Evolutionary conservation across 2,329 filamentous ascomycete species (phyloP).

Genomic region (Akanthomyces muscarius): DNA sequence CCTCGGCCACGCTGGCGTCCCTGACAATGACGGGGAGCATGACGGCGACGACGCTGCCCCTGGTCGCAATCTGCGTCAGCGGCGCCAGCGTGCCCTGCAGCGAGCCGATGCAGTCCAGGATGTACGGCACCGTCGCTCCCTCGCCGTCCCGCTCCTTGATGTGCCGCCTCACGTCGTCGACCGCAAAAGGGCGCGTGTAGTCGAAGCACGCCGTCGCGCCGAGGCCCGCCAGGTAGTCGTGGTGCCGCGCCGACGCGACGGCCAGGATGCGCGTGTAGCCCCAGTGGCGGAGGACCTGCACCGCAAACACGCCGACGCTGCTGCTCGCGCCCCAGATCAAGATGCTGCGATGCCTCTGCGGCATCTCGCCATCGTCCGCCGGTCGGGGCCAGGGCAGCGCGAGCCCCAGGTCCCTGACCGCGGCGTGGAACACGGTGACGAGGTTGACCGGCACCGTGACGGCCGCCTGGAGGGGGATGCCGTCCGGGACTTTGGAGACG

Average conservation of each 20-base stretch:
- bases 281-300: conserved; percentile 50
- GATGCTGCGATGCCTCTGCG: conserved; percentile 36
- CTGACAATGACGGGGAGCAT: conserved; percentile 57
- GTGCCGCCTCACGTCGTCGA: conserved; percentile 32
- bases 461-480: conserved; percentile 41
- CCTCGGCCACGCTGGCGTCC: conserved; percentile 44
- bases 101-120: conserved; percentile 55
- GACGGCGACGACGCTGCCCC: conserved; percentile 50
- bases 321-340: conserved; percentile 51
- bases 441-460: conserved; percentile 55
- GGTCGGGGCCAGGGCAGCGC: conserved; percentile 55
- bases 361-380: conserved; percentile 31
- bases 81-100: conserved; percentile 43
- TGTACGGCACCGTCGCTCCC: conserved; percentile 35
- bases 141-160: conserved; percentile 19
- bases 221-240: conserved; percentile 38
- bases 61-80: conserved; percentile 46
- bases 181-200: conserved; percentile 37
- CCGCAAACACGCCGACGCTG: conserved; percentile 46
- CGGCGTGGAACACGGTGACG: conserved; percentile 55
- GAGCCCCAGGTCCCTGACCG: conserved; percentile 46
- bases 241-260: conserved; percentile 43
- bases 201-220: conserved; percentile 47
- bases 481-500: conserved; percentile 41
- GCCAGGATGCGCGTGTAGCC: conserved; percentile 49